A percentile compares a stretch with the other conserved stretches of the same genome.
phyloP scores from a whole-genome alignment of 2,329 filamentous ascomycete genomes.

The Cryphonectria radicalis region DNA sequence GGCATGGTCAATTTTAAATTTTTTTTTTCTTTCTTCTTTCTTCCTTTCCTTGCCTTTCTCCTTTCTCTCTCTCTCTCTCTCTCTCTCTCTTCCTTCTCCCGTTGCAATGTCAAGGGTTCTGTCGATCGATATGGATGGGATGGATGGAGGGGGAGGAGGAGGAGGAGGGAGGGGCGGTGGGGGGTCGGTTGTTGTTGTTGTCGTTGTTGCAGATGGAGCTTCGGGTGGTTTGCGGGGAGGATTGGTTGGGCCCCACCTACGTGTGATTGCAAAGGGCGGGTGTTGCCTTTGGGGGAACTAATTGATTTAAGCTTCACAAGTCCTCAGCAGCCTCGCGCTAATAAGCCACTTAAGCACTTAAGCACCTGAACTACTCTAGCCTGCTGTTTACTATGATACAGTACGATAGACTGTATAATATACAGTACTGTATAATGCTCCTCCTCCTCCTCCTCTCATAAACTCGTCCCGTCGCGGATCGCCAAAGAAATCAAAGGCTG shows the following conservation, averaged over 20 bases:
- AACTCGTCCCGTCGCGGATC: neutral
- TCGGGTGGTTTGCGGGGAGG: slow-evolving; percentile 8
- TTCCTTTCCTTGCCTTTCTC: no score
- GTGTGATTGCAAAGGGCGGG: slow-evolving; percentile 22
- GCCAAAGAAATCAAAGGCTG: slow-evolving; percentile 14
- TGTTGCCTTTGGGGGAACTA: neutral
- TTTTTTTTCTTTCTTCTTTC: neutral
- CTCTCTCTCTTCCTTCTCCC: no score
- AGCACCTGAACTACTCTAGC: neutral
- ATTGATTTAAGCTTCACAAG: neutral
- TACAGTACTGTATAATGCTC: neutral
- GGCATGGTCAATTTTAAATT: neutral
- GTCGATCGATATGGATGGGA: neutral
- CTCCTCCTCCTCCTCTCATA: neutral
- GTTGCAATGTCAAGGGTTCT: neutral
- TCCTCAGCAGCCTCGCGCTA: slow-evolving; percentile 1
- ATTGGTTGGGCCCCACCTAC: slow-evolving; percentile 1
- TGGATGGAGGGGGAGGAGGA: no score
- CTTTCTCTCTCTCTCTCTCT: no score
- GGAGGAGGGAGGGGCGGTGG: neutral
- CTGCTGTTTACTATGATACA: neutral
- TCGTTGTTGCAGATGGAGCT: slow-evolving; percentile 24
- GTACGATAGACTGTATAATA: no score
- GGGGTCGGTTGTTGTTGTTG: neutral
- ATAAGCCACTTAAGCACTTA: neutral